Percentiles rank a stretch among this genome's conserved stretches.
Conservation (phyloP, 352 stramenopile species). For the Phytophthora fragariae region DNA sequence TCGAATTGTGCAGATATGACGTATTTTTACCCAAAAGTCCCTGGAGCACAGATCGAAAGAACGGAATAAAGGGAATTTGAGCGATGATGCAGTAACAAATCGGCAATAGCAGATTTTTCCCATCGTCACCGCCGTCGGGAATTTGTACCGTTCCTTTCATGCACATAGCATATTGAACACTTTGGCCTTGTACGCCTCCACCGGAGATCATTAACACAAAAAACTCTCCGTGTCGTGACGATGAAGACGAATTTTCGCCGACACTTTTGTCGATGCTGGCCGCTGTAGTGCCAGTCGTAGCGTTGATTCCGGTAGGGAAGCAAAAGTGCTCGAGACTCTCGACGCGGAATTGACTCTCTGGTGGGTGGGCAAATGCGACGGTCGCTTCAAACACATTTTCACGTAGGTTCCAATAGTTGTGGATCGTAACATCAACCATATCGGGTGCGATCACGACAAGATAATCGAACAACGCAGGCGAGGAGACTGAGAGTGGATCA, state of each 20-base stretch:
- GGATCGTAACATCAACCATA: constrained; percentile 51
- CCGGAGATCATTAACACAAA: constrained; percentile 68
- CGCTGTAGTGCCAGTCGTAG: not conserved
- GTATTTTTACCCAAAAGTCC: constrained; percentile 43
- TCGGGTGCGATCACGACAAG: constrained; percentile 57
- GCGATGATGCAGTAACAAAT: constrained; percentile 66
- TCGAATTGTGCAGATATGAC: not conserved
- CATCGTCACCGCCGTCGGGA: constrained; percentile 13
- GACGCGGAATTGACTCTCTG: constrained; percentile 69
- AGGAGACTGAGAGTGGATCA: not conserved
- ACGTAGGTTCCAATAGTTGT: constrained; percentile 51
- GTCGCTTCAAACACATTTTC: constrained; percentile 63
- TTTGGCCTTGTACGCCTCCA: constrained; percentile 54
- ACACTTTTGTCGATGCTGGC: not conserved
- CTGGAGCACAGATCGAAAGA: constrained; percentile 47
- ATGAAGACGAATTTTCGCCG: not conserved
- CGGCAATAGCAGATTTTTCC: constrained; percentile 27
- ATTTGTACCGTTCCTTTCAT: constrained; percentile 51
- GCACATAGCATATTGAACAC: constrained; percentile 64
- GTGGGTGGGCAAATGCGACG: constrained; percentile 69
- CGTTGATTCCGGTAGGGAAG: constrained; percentile 57
- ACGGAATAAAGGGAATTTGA: constrained; percentile 52
- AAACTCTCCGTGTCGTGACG: constrained; percentile 32
- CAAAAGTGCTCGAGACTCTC: constrained; percentile 83
- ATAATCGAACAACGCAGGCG: constrained; percentile 51